phyloP scores from a whole-genome alignment of 164 flowering plant genomes.

The Pachysandra terminalis region DNA sequence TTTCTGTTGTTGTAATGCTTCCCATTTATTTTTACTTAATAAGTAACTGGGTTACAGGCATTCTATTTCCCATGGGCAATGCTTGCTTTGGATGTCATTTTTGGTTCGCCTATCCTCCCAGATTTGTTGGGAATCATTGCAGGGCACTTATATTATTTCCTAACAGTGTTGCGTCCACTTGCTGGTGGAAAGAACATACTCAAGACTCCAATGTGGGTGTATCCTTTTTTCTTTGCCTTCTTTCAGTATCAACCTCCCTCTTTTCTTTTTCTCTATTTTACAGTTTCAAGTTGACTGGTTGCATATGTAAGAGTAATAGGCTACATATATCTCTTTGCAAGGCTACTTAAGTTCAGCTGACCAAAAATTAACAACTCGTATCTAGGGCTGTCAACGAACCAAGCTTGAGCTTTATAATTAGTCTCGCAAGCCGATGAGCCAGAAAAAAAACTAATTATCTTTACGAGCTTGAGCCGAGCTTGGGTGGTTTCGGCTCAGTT shows the following conservation, averaged over 20 bases:
- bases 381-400: too few species aligned
- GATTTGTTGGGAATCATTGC: conserved; percentile 88
- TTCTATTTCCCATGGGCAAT: conserved; percentile 98
- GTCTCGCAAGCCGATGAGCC: too few species aligned
- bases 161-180: conserved; percentile 89
- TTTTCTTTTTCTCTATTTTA: neutral
- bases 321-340: too few species aligned
- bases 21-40: neutral
- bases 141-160: conserved; percentile 92
- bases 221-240: conserved; percentile 50
- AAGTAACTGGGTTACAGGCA: conserved; percentile 49
- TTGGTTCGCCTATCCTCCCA: conserved; percentile 73
- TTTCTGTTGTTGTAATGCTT: neutral
- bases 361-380: too few species aligned
- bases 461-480: too few species aligned
- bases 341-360: too few species aligned
- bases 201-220: conserved; percentile 90
- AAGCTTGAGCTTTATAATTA: too few species aligned
- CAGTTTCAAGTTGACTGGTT: too few species aligned
- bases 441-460: too few species aligned
- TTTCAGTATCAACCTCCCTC: neutral
- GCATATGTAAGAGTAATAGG: too few species aligned
- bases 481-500: too few species aligned
- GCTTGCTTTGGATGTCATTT: conserved; percentile 90
- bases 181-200: conserved; percentile 73